Conservation (phyloP, 2,329 filamentous ascomycete species). For the Alternaria tenuissima region DNA sequence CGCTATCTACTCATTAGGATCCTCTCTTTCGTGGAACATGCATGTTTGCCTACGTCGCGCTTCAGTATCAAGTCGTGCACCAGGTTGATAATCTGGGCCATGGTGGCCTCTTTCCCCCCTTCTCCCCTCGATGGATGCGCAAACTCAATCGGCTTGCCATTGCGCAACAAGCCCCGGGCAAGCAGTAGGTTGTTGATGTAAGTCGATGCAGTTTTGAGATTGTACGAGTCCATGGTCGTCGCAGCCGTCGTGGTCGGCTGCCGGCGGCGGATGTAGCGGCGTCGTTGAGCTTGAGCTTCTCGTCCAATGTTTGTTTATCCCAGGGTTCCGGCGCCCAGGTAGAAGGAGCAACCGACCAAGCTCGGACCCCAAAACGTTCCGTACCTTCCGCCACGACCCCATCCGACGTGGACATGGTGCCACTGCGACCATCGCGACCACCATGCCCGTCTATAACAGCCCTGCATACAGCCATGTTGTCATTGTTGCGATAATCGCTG, state of each 20-base stretch:
- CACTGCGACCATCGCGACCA: neutral
- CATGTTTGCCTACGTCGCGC: conserved; percentile 72
- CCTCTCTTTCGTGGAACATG: neutral
- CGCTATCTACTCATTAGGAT: conserved; percentile 63
- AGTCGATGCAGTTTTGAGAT: conserved; percentile 67
- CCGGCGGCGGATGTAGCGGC: conserved; percentile 15
- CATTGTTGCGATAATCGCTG: neutral
- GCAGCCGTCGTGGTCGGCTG: conserved; percentile 36
- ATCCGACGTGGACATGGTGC: neutral
- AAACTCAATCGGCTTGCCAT: conserved; percentile 82
- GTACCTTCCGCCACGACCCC: neutral
- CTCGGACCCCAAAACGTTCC: conserved; percentile 11
- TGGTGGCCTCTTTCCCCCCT: conserved; percentile 71
- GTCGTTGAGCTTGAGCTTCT: conserved; percentile 3
- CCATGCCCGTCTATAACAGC: conserved; percentile 1
- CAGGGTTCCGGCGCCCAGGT: conserved; percentile 6
- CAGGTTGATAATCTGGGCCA: conserved; percentile 88
- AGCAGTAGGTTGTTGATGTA: conserved; percentile 73
- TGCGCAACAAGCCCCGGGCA: conserved; percentile 68
- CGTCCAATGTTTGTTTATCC: conserved; percentile 26
- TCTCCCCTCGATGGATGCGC: conserved; percentile 72
- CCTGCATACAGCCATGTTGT: conserved; percentile 1
- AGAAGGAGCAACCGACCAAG: conserved; percentile 16
- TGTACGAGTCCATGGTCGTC: conserved; percentile 55
- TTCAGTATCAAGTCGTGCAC: conserved; percentile 92